phyloP scores from a whole-genome alignment of 345 rosid species.

The Eucalyptus rudis region DNA sequence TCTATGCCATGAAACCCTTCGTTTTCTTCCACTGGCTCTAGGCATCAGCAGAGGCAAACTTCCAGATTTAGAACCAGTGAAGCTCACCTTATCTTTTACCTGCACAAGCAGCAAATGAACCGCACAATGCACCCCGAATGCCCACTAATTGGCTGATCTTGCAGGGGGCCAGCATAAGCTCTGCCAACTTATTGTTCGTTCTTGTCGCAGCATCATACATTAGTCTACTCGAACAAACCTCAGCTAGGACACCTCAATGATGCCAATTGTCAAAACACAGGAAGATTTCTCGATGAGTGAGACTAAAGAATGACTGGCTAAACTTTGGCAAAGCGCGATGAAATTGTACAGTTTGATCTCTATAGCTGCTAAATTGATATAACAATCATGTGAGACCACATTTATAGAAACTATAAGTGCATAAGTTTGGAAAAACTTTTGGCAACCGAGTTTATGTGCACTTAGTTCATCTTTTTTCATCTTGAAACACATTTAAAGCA shows the following conservation, averaged over 20 bases:
- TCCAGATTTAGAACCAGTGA: background rate
- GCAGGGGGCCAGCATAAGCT: background rate
- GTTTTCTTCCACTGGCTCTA: background rate
- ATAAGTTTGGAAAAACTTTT: background rate
- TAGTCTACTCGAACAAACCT: rapidly evolving
- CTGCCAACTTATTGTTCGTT: background rate
- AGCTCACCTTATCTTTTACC: background rate
- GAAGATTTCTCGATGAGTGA: background rate
- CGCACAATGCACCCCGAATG: background rate
- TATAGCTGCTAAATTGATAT: background rate
- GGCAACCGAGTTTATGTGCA: background rate
- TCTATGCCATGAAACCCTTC: background rate
- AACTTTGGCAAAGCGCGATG: background rate
- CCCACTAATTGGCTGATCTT: background rate
- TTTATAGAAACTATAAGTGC: background rate
- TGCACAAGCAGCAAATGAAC: background rate
- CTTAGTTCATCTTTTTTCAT: background rate
- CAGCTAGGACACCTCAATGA: background rate
- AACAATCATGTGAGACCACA: background rate
- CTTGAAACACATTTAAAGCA: background rate
- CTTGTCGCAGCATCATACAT: background rate
- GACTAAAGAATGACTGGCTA: background rate
- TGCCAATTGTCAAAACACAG: background rate
- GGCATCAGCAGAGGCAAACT: background rate
- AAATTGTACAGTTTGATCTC: background rate